phyloP scores from a whole-genome alignment of 1,284 basidiomycete species.

The Ustilago crameri region DNA sequence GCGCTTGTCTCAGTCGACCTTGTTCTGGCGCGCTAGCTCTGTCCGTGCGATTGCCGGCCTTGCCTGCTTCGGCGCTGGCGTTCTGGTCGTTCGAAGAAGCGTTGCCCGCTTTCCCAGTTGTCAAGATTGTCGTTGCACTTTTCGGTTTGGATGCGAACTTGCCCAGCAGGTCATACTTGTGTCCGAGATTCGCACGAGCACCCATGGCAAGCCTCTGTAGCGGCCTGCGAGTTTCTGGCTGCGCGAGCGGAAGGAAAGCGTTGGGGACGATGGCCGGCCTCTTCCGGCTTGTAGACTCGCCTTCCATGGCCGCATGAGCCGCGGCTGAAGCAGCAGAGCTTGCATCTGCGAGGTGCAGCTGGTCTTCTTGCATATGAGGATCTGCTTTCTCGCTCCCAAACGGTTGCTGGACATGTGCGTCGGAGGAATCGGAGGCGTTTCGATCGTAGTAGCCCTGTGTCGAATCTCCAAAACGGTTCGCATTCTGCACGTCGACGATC shows the following conservation, averaged over 20 bases:
- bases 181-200: constrained; percentile 22
- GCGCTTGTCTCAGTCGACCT: constrained; percentile 1
- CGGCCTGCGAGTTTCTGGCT: constrained; percentile 27
- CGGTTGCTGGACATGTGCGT: constrained; percentile 5
- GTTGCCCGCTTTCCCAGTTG: constrained; percentile 3
- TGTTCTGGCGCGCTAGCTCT: constrained; percentile 6
- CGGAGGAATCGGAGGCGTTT: constrained; percentile 1
- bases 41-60: not conserved
- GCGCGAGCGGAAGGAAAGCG: constrained; percentile 37
- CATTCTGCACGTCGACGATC: constrained; percentile 34
- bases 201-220: constrained; percentile 25
- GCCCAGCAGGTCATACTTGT: constrained; percentile 46
- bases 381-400: constrained; percentile 3
- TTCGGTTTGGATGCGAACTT: constrained; percentile 41
- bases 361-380: constrained; percentile 8
- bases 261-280: constrained; percentile 37
- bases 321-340: constrained; percentile 31
- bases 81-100: constrained; percentile 6
- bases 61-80: constrained; percentile 7
- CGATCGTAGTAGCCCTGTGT: constrained; percentile 14
- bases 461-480: constrained; percentile 5
- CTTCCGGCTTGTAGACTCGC: constrained; percentile 22
- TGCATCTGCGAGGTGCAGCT: constrained; percentile 28
- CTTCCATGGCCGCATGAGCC: constrained; percentile 32
- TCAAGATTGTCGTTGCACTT: constrained; percentile 5